Conservation (phyloP, 352 stramenopile genomes). For the Globisporangium solare region DNA sequence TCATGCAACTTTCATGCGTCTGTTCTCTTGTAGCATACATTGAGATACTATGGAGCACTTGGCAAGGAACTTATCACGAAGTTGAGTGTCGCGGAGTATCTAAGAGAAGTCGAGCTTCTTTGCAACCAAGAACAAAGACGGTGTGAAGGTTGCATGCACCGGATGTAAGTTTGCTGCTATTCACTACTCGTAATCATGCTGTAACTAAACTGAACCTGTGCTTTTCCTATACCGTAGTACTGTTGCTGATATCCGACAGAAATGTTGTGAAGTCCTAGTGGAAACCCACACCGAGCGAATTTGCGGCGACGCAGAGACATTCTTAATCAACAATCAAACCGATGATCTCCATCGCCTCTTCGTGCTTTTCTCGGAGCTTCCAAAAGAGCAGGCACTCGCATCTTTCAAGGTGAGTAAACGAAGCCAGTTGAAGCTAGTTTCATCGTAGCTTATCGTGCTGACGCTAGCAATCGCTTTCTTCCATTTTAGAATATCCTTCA, state of each 20-base stretch:
- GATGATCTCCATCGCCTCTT: conserved; percentile 77
- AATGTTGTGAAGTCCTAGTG: conserved; percentile 73
- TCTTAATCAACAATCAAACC: conserved; percentile 75
- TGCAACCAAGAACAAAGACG: conserved; percentile 78
- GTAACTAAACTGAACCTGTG: background rate
- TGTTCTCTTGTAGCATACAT: conserved; percentile 40
- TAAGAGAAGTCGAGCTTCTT: conserved; percentile 59
- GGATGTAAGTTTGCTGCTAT: conserved; percentile 37
- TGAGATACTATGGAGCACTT: conserved; percentile 60
- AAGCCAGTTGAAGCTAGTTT: background rate
- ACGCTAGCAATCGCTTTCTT: background rate
- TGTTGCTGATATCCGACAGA: conserved; percentile 70
- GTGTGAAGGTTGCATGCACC: conserved; percentile 72
- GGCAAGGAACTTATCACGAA: conserved; percentile 57
- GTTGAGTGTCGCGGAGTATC: conserved; percentile 70
- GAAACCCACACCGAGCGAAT: conserved; percentile 79
- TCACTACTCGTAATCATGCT: too few species aligned
- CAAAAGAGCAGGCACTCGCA: conserved; percentile 74
- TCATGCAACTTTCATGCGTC: background rate
- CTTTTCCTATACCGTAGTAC: conserved; percentile 33
- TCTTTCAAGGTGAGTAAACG: conserved; percentile 59
- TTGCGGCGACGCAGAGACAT: conserved; percentile 71
- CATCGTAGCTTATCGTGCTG: too few species aligned
- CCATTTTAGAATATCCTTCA: conserved; percentile 75
- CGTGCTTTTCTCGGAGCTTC: conserved; percentile 76